A percentile compares a stretch with the other conserved stretches of the same genome.
These are phyloP conservation scores for Trichoderma asperellum DNA, from an alignment of 2,329 filamentous ascomycete genomes.

Conservation along the genomic window DNA sequence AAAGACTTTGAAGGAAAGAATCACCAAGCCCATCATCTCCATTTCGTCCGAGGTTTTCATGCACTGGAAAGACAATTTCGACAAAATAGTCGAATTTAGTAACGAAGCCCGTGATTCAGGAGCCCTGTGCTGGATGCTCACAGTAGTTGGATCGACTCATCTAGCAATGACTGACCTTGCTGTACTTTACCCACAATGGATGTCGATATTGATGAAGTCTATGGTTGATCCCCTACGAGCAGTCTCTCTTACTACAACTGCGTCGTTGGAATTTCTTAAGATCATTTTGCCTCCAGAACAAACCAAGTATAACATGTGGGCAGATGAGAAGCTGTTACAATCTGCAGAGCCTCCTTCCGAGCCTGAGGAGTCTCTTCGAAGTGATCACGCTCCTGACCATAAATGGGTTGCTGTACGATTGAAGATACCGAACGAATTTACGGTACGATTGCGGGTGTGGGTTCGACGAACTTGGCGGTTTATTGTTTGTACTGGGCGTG, in stretches of 20 bases:
- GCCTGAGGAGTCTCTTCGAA: conserved; percentile 50
- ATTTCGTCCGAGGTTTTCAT: conserved; percentile 72
- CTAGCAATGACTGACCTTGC: conserved; percentile 69
- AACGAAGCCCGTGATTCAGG: conserved; percentile 56
- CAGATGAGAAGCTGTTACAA: conserved; percentile 56
- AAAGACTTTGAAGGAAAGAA: conserved; percentile 49
- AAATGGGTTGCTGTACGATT: conserved; percentile 63
- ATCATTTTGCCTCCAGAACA: conserved; percentile 54
- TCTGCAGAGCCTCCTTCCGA: conserved; percentile 44
- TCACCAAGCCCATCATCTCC: conserved; percentile 60
- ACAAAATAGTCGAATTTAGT: conserved; percentile 59
- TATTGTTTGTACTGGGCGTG: conserved; percentile 15
- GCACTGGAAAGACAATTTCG: conserved; percentile 69
- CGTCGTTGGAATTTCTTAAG: conserved; percentile 64
- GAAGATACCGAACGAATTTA: conserved; percentile 61
- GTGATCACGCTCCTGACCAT: conserved; percentile 58
- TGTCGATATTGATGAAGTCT: conserved; percentile 63
- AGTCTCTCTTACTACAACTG: conserved; percentile 65
- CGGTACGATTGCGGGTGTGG: conserved; percentile 52
- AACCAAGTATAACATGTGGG: conserved; percentile 55
- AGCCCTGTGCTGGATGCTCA: conserved; percentile 54
- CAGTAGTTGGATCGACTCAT: conserved; percentile 64
- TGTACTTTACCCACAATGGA: conserved; percentile 63
- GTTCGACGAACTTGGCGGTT: conserved; percentile 43
- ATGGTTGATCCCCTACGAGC: conserved; percentile 66